Evolutionary conservation across 2,329 filamentous ascomycete genomes (phyloP).

Genomic region (Immersiporthe knoxdaviesiana): DNA sequence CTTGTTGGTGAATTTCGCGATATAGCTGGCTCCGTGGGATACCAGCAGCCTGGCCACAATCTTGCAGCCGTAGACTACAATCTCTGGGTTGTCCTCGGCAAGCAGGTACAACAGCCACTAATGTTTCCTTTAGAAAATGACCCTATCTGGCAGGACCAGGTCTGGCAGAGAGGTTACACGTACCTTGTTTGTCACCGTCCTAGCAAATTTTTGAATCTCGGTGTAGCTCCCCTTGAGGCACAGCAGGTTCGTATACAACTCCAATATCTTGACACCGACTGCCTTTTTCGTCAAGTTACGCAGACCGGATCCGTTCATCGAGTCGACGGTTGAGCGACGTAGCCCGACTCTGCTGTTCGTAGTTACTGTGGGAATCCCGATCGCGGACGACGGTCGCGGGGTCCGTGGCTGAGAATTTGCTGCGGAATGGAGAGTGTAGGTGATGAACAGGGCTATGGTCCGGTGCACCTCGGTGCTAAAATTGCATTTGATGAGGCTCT

Average conservation of each 20-base stretch:
- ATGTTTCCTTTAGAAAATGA: background rate
- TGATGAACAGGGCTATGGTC: slow-evolving; percentile 87
- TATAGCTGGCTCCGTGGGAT: slow-evolving; percentile 80
- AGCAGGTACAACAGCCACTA: slow-evolving; percentile 92
- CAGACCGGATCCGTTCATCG: slow-evolving; percentile 31
- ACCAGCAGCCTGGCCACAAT: slow-evolving; percentile 84
- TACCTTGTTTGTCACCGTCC: slow-evolving; percentile 94
- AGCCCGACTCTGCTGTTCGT: slow-evolving; percentile 44
- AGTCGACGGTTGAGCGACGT: slow-evolving; percentile 40
- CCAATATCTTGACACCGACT: slow-evolving; percentile 74
- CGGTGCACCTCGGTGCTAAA: slow-evolving; percentile 84
- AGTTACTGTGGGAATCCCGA: slow-evolving; percentile 35
- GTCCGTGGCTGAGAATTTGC: slow-evolving; percentile 54
- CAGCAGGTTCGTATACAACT: slow-evolving; percentile 76
- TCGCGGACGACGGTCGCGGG: slow-evolving; percentile 48
- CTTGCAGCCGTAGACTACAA: slow-evolving; percentile 78
- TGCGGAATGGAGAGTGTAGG: slow-evolving; percentile 78
- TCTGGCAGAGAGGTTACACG: slow-evolving; percentile 34
- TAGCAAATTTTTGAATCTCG: slow-evolving; percentile 84
- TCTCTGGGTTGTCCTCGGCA: slow-evolving; percentile 81
- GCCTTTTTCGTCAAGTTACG: slow-evolving; percentile 64
- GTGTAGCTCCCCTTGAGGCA: slow-evolving; percentile 71
- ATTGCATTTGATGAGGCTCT: slow-evolving; percentile 77
- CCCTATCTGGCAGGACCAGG: no score
- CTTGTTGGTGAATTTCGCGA: slow-evolving; percentile 80